Base-by-base conservation (phyloP, 352 stramenopile genomes). In the Phytopythium vexans region DNA sequence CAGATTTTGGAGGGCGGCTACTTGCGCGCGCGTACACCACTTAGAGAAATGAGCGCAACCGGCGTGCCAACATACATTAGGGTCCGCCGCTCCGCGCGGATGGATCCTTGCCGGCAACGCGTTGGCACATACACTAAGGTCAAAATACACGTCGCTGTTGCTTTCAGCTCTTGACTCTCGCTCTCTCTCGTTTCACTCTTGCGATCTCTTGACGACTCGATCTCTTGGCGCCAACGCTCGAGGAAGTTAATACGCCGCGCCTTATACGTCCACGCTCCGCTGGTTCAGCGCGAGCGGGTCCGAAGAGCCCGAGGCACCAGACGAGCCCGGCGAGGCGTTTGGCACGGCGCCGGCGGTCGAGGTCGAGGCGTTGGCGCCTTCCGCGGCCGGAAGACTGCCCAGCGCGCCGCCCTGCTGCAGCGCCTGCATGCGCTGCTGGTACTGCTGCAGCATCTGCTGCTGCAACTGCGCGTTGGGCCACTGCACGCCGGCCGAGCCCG, bases 361-460 rank as follows among this genome's bases (percentile, higher is more conserved):
- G 41, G n/a, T 56, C 10, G 41, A 37, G 21, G 67, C 58, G 12
- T 54, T 15, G 31, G 41, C 38, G 10, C 58, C 54, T 8, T 44
- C 53, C 44, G 58, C 50, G 9, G 65, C 56, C 16, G 63, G 62
- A 9, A 56, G 59, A 8, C 54, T 61, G 10, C 51, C 64, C 32
- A 64, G 50, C 6, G 62, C 62, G 33, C 64, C 65, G 35, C 66
- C 65, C 42, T 81, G 70, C 59, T 91, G 80, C 66, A 85, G 73
- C 15, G 69, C 64, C 61, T 86, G 74, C 72, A 94, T 86, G 37
- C 69, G 76, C 62, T 94, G 81, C 62, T 95, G 85, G 70, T 94
- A 95, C 62, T 95, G 85, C 69, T 95, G 85, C 12, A 95, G 62
- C 79, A 95, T 89, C 59, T 93, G 83, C 74, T 93, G 83, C 56